phyloP scores from a whole-genome alignment of 352 stramenopile species.

The Phytophthora sojae region DNA sequence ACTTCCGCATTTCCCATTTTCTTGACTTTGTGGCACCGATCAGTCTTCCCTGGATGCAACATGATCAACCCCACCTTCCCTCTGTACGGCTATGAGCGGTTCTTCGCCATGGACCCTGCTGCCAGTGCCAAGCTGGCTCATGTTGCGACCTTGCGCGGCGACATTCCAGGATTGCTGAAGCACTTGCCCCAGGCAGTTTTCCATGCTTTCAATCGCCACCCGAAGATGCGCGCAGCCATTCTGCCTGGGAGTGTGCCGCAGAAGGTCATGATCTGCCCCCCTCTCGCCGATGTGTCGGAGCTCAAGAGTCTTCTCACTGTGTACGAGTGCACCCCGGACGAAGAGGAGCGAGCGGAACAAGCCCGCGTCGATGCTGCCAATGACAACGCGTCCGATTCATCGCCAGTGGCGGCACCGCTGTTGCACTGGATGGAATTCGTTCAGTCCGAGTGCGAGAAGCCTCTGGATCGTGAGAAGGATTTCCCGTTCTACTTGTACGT shows the following conservation, averaged over 20 bases:
- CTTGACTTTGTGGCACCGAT: not conserved
- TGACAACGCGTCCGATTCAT: not conserved
- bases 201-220: slow-evolving; percentile 65
- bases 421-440: slow-evolving; percentile 57
- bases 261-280: slow-evolving; percentile 61
- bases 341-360: slow-evolving; percentile 43
- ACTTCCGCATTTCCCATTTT: slow-evolving; percentile 23
- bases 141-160: slow-evolving; percentile 56
- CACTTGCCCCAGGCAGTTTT: slow-evolving; percentile 54
- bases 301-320: slow-evolving; percentile 46
- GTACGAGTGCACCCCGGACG: slow-evolving; percentile 32
- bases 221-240: slow-evolving; percentile 59
- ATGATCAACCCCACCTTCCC: slow-evolving; percentile 51
- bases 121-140: slow-evolving; percentile 59
- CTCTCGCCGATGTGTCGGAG: slow-evolving; percentile 50
- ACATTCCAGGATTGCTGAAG: slow-evolving; percentile 43
- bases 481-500: slow-evolving; percentile 59
- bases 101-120: slow-evolving; percentile 65
- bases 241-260: slow-evolving; percentile 50
- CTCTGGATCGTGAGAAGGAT: slow-evolving; percentile 51
- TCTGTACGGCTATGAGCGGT: slow-evolving; percentile 75
- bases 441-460: slow-evolving; percentile 51
- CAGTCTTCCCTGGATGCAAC: not conserved
- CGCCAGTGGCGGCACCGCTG: not conserved
- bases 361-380: slow-evolving; percentile 23